Percentiles rank a stretch among this genome's conserved stretches.
Evolutionary conservation across 371 early-diverging fungal species (phyloP).

Genomic region (Apophysomyces trapeziformis): DNA sequence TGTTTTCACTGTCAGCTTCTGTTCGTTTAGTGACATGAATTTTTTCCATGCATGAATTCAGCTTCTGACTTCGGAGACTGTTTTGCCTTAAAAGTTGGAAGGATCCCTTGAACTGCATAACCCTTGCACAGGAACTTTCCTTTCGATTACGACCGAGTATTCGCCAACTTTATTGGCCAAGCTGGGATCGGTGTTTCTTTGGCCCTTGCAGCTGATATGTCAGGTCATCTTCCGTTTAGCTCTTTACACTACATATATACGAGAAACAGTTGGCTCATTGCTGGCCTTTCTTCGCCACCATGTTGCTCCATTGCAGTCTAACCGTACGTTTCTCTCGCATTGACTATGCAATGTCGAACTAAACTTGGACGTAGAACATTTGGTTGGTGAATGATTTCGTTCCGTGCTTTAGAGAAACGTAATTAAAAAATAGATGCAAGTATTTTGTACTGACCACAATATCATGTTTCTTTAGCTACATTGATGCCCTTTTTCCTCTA

Average conservation of each 20-base stretch:
- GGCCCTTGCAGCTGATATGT: background rate
- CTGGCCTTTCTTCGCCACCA: background rate
- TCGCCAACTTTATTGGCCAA: no score
- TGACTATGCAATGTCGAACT: background rate
- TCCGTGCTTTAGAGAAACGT: constrained; percentile 35
- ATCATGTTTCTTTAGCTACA: constrained; percentile 6
- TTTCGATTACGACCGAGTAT: no score
- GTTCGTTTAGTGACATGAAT: no score
- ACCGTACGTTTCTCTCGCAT: constrained; percentile 13
- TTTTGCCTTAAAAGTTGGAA: no score
- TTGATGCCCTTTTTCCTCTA: constrained; percentile 21
- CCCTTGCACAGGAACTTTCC: no score
- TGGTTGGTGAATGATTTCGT: constrained; percentile 31
- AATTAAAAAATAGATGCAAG: background rate
- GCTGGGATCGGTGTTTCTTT: no score
- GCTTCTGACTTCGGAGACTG: no score
- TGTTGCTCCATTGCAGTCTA: constrained; percentile 17
- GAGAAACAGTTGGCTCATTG: background rate
- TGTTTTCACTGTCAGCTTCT: no score
- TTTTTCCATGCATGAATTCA: no score
- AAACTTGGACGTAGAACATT: constrained; percentile 14
- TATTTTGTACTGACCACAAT: background rate
- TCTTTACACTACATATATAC: background rate
- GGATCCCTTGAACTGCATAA: no score
- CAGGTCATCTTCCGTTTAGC: background rate